These are phyloP conservation scores for Geosmithia flava DNA, from an alignment of 2,329 filamentous ascomycete genomes.

Conservation along the genomic window DNA sequence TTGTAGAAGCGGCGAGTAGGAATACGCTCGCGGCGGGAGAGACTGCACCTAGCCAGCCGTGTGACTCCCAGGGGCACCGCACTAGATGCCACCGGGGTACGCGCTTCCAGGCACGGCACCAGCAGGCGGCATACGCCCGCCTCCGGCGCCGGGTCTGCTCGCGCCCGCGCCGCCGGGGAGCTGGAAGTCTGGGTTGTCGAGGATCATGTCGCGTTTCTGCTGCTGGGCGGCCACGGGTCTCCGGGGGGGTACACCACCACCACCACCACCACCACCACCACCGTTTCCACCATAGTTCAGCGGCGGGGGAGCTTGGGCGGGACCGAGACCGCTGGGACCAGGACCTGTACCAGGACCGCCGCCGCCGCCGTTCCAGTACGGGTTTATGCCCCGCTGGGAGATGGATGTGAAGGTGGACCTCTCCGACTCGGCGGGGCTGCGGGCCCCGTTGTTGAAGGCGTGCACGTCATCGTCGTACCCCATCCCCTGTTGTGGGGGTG, in stretches of 20 bases:
- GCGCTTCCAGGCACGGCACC: constrained; percentile 41
- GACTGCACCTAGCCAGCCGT: no score
- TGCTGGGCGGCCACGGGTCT: constrained; percentile 12
- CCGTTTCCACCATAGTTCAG: background rate
- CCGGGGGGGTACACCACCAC: constrained; percentile 14
- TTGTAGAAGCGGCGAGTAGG: no score
- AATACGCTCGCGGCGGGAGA: no score
- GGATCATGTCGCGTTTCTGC: constrained; percentile 57
- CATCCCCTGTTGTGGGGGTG: background rate
- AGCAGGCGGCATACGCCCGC: constrained; percentile 11
- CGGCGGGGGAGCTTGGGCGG: background rate
- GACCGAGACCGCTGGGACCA: background rate
- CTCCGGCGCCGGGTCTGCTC: background rate
- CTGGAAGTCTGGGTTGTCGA: constrained; percentile 82
- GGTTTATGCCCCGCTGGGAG: constrained; percentile 78
- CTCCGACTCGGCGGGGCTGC: constrained; percentile 68
- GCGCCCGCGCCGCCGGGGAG: constrained; percentile 34
- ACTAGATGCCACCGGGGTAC: constrained; percentile 25
- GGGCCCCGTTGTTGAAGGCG: constrained; percentile 33
- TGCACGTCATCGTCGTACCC: constrained; percentile 44
- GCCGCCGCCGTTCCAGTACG: constrained; percentile 57
- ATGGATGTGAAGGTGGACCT: constrained; percentile 82
- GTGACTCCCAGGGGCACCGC: no score
- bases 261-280: no score
- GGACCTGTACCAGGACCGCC: no score